Percentiles rank a stretch among this genome's conserved stretches.
phyloP scores from a whole-genome alignment of 345 rosid genomes.

The Ceriops tagal region DNA sequence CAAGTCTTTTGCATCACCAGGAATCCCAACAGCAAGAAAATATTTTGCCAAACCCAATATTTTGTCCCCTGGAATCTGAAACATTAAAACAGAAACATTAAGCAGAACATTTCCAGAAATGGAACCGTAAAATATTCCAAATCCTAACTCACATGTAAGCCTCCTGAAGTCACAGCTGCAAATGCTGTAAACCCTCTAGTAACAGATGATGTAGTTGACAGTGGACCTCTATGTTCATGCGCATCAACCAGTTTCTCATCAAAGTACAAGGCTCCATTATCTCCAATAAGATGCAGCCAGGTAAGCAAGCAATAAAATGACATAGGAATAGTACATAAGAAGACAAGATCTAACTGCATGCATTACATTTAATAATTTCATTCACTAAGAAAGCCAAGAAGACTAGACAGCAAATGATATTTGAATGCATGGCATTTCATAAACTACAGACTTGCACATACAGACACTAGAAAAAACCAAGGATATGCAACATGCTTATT shows the following conservation, averaged over 20 bases:
- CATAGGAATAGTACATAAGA: background rate
- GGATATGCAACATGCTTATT: background rate
- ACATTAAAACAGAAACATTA: slow-evolving; percentile 38
- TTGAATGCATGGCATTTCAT: background rate
- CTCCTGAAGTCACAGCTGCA: slow-evolving; percentile 54
- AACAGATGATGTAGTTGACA: slow-evolving; percentile 79
- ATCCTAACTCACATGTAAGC: slow-evolving; percentile 57
- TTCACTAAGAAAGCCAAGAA: background rate
- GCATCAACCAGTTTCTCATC: slow-evolving; percentile 61
- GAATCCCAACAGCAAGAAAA: slow-evolving; percentile 81
- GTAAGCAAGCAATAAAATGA: background rate
- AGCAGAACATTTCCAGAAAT: slow-evolving; percentile 8
- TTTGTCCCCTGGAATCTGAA: slow-evolving; percentile 79
- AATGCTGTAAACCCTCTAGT: slow-evolving; percentile 70
- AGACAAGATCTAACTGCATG: background rate
- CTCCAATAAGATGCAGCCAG: slow-evolving; percentile 33
- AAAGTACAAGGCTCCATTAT: slow-evolving; percentile 80
- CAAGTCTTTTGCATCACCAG: slow-evolving; percentile 82
- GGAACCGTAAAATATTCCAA: slow-evolving; percentile 7
- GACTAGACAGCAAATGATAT: background rate
- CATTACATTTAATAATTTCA: background rate
- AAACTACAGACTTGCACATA: background rate
- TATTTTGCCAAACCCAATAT: slow-evolving; percentile 82
- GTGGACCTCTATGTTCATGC: slow-evolving; percentile 52
- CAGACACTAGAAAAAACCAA: background rate